Evolutionary conservation across 192 early-diverging fungal genomes (phyloP).

Genomic region (Rhizophagus clarus): DNA sequence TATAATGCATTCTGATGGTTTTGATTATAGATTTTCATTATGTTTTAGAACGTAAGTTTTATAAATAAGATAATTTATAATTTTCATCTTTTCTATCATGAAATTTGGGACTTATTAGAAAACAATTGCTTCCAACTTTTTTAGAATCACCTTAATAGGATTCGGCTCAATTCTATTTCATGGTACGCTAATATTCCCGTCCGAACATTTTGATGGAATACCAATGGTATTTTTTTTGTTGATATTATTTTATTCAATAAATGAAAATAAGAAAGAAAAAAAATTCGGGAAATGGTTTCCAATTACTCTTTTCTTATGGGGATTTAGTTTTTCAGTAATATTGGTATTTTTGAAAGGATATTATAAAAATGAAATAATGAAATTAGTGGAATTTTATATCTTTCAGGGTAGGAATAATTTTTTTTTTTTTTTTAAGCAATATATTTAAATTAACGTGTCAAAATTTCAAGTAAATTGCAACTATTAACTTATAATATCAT

Average conservation of each 20-base stretch:
- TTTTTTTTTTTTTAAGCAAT: too few relatives aligned
- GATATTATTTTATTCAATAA: slow-evolving; percentile 36
- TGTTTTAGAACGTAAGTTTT: slow-evolving; percentile 35
- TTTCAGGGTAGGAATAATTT: slow-evolving; percentile 2
- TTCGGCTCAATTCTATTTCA: slow-evolving; percentile 42
- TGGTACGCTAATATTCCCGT: slow-evolving; percentile 36
- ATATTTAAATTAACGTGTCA: too few relatives aligned
- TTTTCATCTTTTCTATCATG: background rate
- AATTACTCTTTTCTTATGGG: slow-evolving; percentile 38
- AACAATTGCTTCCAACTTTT: background rate
- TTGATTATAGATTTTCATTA: slow-evolving; percentile 39
- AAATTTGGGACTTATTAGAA: too few relatives aligned
- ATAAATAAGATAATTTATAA: background rate
- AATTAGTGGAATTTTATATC: slow-evolving; percentile 10
- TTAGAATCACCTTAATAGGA: slow-evolving; percentile 33
- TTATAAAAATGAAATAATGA: slow-evolving; percentile 14
- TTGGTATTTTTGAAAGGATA: slow-evolving; percentile 33
- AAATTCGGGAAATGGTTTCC: slow-evolving; percentile 42
- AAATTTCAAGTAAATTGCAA: too few relatives aligned
- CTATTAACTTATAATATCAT: too few relatives aligned
- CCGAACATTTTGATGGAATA: slow-evolving; percentile 41
- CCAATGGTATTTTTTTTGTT: slow-evolving; percentile 42
- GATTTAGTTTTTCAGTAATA: slow-evolving; percentile 34
- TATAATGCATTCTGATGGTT: slow-evolving; percentile 30
- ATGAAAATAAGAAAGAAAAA: slow-evolving; percentile 36